These are phyloP conservation scores for Fusarium nanum DNA, from an alignment of 2,329 filamentous ascomycete genomes.

Conservation along the genomic window DNA sequence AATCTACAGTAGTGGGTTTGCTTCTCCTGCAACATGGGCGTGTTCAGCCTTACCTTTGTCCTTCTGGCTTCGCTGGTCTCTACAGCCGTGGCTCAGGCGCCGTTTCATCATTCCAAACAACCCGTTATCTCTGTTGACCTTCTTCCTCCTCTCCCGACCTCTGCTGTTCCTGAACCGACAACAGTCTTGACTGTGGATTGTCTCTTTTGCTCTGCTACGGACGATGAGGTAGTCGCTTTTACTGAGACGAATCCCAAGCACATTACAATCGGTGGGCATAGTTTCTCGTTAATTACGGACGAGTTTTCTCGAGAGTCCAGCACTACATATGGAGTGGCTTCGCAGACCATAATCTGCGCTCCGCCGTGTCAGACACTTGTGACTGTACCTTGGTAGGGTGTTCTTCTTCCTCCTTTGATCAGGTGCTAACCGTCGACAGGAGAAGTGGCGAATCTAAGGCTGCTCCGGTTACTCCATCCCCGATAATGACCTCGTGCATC, in stretches of 20 bases:
- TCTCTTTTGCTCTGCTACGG: conserved; percentile 29
- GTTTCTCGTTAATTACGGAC: background rate
- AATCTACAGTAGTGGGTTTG: background rate
- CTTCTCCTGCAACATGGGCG: conserved; percentile 36
- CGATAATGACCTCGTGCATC: conserved; percentile 35
- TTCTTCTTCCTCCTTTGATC: background rate
- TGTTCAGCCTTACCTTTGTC: conserved; percentile 22
- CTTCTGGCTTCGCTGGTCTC: conserved; percentile 25
- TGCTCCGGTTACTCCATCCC: conserved; percentile 7
- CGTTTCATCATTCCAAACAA: conserved; percentile 9
- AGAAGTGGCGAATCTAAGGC: conserved; percentile 22
- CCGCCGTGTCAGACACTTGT: conserved; percentile 39
- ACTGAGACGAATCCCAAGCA: background rate
- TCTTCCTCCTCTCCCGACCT: conserved; percentile 13
- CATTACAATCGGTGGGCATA: background rate
- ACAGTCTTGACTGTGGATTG: conserved; percentile 33
- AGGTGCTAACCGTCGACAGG: conserved; percentile 19
- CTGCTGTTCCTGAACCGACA: conserved; percentile 10
- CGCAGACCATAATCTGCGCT: conserved; percentile 39
- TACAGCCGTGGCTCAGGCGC: conserved; percentile 5
- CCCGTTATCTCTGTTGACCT: conserved; percentile 20
- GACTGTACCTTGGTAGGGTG: conserved; percentile 36
- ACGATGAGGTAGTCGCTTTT: background rate
- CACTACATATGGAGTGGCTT: conserved; percentile 2
- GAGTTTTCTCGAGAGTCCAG: background rate